Conservation (phyloP, 179 eudicot genomes). For the Sideroxylon spinosum region DNA sequence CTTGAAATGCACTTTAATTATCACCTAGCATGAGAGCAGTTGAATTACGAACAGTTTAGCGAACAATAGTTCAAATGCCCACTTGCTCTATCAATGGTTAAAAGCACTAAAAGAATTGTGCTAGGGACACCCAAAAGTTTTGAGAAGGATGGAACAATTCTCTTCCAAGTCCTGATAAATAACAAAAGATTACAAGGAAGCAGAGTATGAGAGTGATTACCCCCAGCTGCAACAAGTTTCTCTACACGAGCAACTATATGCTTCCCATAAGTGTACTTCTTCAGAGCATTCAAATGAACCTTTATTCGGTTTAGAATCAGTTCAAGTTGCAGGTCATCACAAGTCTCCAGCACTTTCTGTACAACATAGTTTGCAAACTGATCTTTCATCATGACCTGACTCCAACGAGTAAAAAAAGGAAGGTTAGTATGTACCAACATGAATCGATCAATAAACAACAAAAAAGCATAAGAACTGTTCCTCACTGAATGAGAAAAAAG, state of each 20-base stretch:
- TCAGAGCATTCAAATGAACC: slow-evolving; percentile 89
- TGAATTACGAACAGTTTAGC: not conserved
- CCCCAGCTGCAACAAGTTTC: slow-evolving; percentile 98
- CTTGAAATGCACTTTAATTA: not conserved
- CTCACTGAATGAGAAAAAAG: not conserved
- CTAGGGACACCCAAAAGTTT: too few relatives aligned
- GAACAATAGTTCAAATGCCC: not conserved
- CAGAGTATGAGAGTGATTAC: slow-evolving; percentile 27
- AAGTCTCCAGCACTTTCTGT: slow-evolving; percentile 95
- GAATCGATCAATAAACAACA: not conserved
- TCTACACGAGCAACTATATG: slow-evolving; percentile 99
- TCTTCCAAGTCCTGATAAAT: not conserved
- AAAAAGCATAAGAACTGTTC: not conserved
- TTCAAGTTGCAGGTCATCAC: slow-evolving; percentile 89
- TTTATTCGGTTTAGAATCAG: slow-evolving; percentile 74
- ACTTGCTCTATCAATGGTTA: not conserved
- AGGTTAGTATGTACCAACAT: not conserved
- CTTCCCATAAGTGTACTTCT: slow-evolving; percentile 96
- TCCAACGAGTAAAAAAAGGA: slow-evolving; percentile 11
- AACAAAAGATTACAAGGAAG: not conserved
- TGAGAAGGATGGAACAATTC: not conserved
- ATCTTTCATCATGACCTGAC: slow-evolving; percentile 97
- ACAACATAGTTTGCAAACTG: slow-evolving; percentile 95
- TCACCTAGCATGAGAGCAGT: not conserved
- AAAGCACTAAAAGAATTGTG: too few relatives aligned